Percentiles rank a stretch among this genome's conserved stretches.
Evolutionary conservation across 2,329 filamentous ascomycete species (phyloP).

Genomic region (Botryosphaeria dothidea): DNA sequence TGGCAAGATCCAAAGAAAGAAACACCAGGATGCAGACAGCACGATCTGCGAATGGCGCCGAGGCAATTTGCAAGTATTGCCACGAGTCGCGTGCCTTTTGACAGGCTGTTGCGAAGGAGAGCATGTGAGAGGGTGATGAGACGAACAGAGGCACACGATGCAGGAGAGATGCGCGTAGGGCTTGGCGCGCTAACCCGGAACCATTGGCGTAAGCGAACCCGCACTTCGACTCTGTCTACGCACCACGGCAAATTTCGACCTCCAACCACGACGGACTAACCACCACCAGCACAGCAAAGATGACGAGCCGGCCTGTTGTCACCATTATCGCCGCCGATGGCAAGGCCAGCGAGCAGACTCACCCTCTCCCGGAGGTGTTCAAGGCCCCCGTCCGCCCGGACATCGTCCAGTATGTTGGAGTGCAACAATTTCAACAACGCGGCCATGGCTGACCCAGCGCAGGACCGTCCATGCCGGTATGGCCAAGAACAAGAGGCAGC

Average conservation of each 20-base stretch:
- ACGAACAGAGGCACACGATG: conserved; percentile 1
- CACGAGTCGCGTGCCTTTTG: neutral
- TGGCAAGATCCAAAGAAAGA: neutral
- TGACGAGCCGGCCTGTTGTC: conserved; percentile 91
- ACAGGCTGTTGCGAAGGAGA: neutral
- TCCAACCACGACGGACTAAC: conserved; percentile 20
- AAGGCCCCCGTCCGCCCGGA: conserved; percentile 95
- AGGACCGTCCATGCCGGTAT: conserved; percentile 91
- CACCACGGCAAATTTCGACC: conserved; percentile 12
- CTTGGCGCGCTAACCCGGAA: conserved; percentile 8
- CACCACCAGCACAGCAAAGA: conserved; percentile 23
- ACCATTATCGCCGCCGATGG: conserved; percentile 97
- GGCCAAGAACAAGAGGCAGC: conserved; percentile 99
- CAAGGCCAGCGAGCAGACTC: conserved; percentile 82
- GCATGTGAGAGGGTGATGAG: neutral
- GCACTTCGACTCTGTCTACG: conserved; percentile 5
- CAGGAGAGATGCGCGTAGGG: neutral
- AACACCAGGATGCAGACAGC: neutral
- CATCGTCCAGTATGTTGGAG: conserved; percentile 82
- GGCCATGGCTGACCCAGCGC: conserved; percentile 37
- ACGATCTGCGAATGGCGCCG: neutral
- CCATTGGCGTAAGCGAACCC: conserved; percentile 1
- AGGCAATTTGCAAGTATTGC: neutral
- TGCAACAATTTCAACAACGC: conserved; percentile 12
- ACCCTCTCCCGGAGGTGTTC: conserved; percentile 96